A percentile compares a stretch with the other conserved stretches of the same genome.
Evolutionary conservation across 2,329 filamentous ascomycete species (phyloP).

Genomic region (Massarina eburnea): DNA sequence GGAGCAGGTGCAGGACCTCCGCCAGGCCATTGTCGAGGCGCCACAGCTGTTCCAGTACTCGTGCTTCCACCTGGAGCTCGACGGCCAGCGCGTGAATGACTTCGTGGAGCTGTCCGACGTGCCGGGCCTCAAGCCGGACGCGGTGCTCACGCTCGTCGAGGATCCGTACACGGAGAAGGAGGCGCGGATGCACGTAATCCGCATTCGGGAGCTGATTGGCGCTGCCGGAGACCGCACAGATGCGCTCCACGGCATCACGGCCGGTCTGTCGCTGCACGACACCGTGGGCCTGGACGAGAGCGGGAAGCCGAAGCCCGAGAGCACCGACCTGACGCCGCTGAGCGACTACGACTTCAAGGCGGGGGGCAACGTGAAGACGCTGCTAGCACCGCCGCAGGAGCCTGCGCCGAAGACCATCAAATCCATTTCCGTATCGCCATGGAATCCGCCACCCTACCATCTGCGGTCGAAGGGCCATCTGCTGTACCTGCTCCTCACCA

Average conservation of each 20-base stretch:
- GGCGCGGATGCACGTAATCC: conserved; percentile 88
- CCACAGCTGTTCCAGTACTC: conserved; percentile 95
- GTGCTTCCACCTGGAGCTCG: conserved; percentile 95
- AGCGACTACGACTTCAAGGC: conserved; percentile 77
- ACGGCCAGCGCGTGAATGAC: conserved; percentile 88
- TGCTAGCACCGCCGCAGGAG: conserved; percentile 68
- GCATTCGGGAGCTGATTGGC: conserved; percentile 89
- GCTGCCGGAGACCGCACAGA: conserved; percentile 88
- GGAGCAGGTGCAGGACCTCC: conserved; percentile 96
- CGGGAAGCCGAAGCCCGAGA: conserved; percentile 26
- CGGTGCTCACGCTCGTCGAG: conserved; percentile 80
- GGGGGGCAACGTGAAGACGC: conserved; percentile 65
- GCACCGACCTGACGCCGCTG: conserved; percentile 46
- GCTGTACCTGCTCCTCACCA: conserved; percentile 84
- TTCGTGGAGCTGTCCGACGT: conserved; percentile 92
- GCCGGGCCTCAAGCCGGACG: conserved; percentile 71
- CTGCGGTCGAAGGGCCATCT: conserved; percentile 89
- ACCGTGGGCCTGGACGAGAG: conserved; percentile 58
- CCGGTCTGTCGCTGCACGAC: conserved; percentile 86
- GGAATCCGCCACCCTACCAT: conserved; percentile 94
- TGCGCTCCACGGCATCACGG: conserved; percentile 78
- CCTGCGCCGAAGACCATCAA: conserved; percentile 88
- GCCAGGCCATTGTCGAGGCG: conserved; percentile 92
- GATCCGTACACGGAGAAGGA: conserved; percentile 99
- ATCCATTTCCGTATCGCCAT: conserved; percentile 81